Base-by-base conservation (phyloP, 2,329 filamentous ascomycete species). In the Exophiala spinifera region DNA sequence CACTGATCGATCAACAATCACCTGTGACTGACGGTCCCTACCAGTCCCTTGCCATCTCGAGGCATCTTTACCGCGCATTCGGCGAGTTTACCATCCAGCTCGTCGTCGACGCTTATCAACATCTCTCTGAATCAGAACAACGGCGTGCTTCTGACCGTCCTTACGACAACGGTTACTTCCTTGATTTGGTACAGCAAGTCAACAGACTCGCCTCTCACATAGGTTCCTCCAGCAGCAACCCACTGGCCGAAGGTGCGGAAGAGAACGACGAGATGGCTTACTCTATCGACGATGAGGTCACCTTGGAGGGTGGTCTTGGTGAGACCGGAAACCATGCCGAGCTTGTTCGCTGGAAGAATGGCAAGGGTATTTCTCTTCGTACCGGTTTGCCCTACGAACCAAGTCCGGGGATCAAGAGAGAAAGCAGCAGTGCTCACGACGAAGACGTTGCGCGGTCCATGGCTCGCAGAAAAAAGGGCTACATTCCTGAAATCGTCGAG, bases 141-240 rank as follows among this genome's bases (percentile, higher is more conserved):
- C 86, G 86, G 63, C 84, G 89, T 70, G 87, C 89, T 56, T 79
- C 83, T 73, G 92, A 97, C 73, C 86, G 88, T 66, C 90, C 91
- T 63, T 97, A 96, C 79, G 94, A 87, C 80, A 90, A 88, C 81
- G 89, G 89, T 69, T 97, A 97, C 75, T 96, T 96, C 71, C 87
- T 96, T 75, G 92, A 97, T 76, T 85, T 97, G 58, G 86, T 95
- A 71, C 89, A 95, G 71, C 91, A 96, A 82, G 91, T 96, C 65
- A 84, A 86, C 70, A 83, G 89, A 70, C 95, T 96, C 82, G 91
- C 90, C 57, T 83, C 85, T 66, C 88, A 94, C 70, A 84, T 96
- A 66, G 85, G 86, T 61, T 85, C 85, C 63, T 83, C 85, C 62
- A 86, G 89, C 67, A 81, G 87, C 53, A 43, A 45, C 45, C 61